A percentile compares a stretch with the other conserved stretches of the same genome.
Conservation (phyloP, 2,329 filamentous ascomycete species). For the Huntiella savannae region DNA sequence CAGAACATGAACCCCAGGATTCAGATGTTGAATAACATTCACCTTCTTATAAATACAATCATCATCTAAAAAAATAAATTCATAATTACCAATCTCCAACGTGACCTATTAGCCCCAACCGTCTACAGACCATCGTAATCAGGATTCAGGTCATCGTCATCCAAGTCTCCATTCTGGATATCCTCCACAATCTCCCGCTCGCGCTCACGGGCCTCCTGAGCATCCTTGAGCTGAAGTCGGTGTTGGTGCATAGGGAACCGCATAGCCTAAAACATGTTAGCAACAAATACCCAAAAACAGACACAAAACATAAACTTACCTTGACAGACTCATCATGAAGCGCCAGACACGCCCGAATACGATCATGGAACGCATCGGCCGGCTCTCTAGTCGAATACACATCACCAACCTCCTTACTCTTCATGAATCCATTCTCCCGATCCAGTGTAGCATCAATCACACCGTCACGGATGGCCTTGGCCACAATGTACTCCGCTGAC, state of each 20-base stretch:
- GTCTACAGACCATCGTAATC: conserved; percentile 88
- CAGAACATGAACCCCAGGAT: background rate
- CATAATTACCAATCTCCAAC: no score
- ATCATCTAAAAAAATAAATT: no score
- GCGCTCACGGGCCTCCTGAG: conserved; percentile 89
- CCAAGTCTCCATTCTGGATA: conserved; percentile 92
- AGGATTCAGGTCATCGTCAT: conserved; percentile 87
- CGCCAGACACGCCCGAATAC: conserved; percentile 75
- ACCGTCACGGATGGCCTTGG: conserved; percentile 92
- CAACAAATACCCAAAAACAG: background rate
- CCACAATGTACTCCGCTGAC: conserved; percentile 96
- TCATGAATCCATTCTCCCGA: conserved; percentile 91
- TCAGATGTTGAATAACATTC: no score
- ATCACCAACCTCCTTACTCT: conserved; percentile 91
- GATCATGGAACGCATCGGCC: conserved; percentile 92
- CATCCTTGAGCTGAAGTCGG: conserved; percentile 88
- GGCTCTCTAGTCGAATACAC: conserved; percentile 93
- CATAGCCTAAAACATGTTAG: conserved; percentile 52
- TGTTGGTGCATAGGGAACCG: conserved; percentile 99
- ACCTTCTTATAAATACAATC: no score
- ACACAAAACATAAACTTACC: conserved; percentile 33
- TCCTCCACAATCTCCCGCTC: conserved; percentile 97
- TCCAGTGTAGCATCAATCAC: conserved; percentile 92
- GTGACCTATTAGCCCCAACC: background rate
- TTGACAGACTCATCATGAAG: conserved; percentile 97